A percentile compares a stretch with the other conserved stretches of the same genome.
Conservation (phyloP, 2,329 filamentous ascomycete species). For the Aaosphaeria arxii region DNA sequence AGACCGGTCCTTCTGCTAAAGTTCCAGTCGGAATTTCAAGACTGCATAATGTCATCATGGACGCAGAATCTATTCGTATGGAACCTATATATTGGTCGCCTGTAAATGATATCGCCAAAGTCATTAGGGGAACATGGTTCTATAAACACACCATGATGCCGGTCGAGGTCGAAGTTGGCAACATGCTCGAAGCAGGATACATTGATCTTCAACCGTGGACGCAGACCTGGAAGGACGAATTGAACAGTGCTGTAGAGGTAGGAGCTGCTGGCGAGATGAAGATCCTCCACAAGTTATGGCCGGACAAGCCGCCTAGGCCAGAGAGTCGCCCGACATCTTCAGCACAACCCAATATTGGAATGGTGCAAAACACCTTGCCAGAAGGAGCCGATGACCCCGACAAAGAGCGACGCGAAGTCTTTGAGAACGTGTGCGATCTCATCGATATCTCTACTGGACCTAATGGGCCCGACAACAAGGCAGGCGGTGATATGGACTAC, state of each 20-base stretch:
- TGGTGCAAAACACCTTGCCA: constrained; percentile 32
- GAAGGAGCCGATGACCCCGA: constrained; percentile 41
- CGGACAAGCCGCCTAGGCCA: constrained; percentile 57
- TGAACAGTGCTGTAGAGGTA: constrained; percentile 85
- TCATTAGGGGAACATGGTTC: constrained; percentile 91
- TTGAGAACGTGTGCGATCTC: constrained; percentile 45
- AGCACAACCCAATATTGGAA: constrained; percentile 25
- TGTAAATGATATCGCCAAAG: constrained; percentile 79
- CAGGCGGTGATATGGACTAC: constrained; percentile 41
- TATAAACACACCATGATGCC: constrained; percentile 94
- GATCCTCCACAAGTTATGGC: constrained; percentile 80
- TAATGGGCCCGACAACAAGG: constrained; percentile 47
- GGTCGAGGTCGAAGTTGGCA: constrained; percentile 79
- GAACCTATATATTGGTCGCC: constrained; percentile 98
- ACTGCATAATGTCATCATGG: constrained; percentile 82
- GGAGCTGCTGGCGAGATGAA: constrained; percentile 90
- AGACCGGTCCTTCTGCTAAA: constrained; percentile 46
- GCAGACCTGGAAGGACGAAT: constrained; percentile 87
- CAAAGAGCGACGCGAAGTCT: constrained; percentile 40
- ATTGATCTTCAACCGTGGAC: constrained; percentile 83
- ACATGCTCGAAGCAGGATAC: constrained; percentile 90
- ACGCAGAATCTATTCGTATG: constrained; percentile 64
- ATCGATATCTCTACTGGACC: constrained; percentile 48
- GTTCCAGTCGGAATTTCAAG: constrained; percentile 88
- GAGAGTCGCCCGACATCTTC: constrained; percentile 43